phyloP scores from a whole-genome alignment of 495 filamentous ascomycete genomes.

The Physcia stellaris region DNA sequence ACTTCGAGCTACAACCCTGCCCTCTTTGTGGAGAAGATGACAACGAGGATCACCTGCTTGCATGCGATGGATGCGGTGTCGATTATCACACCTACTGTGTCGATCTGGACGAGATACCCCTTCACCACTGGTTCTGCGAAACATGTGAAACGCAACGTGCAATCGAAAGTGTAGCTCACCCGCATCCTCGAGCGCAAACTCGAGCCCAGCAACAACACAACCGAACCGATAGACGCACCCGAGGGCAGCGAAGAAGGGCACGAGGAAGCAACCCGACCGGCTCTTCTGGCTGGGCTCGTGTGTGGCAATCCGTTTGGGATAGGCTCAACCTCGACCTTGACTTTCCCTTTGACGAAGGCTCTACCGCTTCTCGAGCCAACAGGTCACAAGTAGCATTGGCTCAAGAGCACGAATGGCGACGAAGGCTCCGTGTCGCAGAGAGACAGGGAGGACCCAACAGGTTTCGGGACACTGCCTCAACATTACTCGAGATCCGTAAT shows the following conservation, averaged over 20 bases:
- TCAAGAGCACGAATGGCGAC: conserved; percentile 65
- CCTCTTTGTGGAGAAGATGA: conserved; percentile 65
- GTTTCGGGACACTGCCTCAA: conserved; percentile 48
- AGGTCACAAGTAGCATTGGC: conserved; percentile 40
- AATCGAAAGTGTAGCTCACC: conserved; percentile 19
- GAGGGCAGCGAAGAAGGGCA: conserved; percentile 31
- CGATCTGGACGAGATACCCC: conserved; percentile 59
- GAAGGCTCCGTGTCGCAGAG: conserved; percentile 65
- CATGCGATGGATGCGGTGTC: conserved; percentile 78
- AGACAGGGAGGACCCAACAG: conserved; percentile 54
- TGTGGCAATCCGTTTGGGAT: conserved; percentile 55
- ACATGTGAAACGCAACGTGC: conserved; percentile 48
- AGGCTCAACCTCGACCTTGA: conserved; percentile 69
- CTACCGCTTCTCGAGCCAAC: conserved; percentile 27
- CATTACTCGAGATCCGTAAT: conserved; percentile 33
- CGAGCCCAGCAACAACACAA: conserved; percentile 22
- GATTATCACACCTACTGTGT: conserved; percentile 79
- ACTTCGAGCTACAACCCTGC: conserved; percentile 51
- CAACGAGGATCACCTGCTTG: conserved; percentile 63
- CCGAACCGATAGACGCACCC: conserved; percentile 33
- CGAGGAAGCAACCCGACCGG: conserved; percentile 31
- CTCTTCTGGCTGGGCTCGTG: conserved; percentile 45
- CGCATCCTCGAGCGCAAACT: no score
- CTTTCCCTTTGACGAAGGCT: conserved; percentile 73
- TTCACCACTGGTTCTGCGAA: conserved; percentile 73